Conservation (phyloP, 345 rosid species). For the Durio zibethinus region DNA sequence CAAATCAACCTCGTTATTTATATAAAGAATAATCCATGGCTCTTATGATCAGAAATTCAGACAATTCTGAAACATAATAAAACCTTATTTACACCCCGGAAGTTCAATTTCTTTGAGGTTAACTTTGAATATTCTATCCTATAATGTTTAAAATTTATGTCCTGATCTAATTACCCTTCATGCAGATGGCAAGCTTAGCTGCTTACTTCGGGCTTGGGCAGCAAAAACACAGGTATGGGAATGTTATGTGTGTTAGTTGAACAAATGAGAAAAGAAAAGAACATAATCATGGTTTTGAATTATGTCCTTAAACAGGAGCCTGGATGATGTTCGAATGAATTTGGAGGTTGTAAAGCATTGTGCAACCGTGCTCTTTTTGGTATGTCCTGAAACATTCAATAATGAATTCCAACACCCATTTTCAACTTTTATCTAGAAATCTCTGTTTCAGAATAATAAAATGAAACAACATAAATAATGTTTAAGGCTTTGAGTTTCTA, state of each 20-base stretch:
- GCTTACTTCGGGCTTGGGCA: constrained; percentile 84
- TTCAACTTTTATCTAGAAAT: too few species aligned
- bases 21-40: too few species aligned
- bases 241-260: background rate
- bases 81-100: background rate
- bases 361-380: constrained; percentile 87
- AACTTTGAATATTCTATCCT: background rate
- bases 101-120: background rate
- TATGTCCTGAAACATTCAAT: constrained; percentile 17
- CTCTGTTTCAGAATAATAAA: too few species aligned
- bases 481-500: background rate
- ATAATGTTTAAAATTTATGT: background rate
- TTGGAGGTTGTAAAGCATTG: constrained; percentile 85
- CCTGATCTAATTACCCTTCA: background rate
- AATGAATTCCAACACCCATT: background rate
- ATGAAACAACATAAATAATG: too few species aligned
- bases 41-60: background rate
- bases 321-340: constrained; percentile 88
- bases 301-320: constrained; percentile 46
- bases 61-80: background rate
- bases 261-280: background rate
- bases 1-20: background rate
- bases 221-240: constrained; percentile 74
- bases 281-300: background rate
- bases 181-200: constrained; percentile 89